Percentiles rank a stretch among this genome's conserved stretches.
Conservation (phyloP, 2,329 filamentous ascomycete species). For the Elsinoe ampelina region DNA sequence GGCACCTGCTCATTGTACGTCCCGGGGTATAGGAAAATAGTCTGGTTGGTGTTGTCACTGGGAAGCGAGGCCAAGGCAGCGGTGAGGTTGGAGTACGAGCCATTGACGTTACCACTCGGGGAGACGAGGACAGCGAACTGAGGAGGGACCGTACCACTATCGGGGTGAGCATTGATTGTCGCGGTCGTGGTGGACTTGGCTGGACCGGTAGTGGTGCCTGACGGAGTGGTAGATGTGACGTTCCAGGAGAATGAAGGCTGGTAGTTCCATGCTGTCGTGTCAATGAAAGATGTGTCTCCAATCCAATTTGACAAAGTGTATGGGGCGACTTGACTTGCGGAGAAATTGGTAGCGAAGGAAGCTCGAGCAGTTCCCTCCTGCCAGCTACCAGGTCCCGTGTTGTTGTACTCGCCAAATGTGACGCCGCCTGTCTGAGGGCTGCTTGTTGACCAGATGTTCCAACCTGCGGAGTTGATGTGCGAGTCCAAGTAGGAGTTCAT, state of each 20-base stretch:
- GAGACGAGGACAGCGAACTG: conserved; percentile 36
- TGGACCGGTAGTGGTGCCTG: conserved; percentile 9
- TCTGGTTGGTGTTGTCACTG: conserved; percentile 26
- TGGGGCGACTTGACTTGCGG: conserved; percentile 25
- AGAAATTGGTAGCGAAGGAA: conserved; percentile 36
- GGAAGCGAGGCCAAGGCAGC: conserved; percentile 30
- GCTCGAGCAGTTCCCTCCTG: conserved; percentile 41
- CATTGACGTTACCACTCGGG: conserved; percentile 24
- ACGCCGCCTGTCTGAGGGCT: conserved; percentile 43
- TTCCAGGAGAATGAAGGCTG: conserved; percentile 28
- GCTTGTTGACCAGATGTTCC: conserved; percentile 44
- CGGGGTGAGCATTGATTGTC: conserved; percentile 30
- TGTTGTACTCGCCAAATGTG: conserved; percentile 49
- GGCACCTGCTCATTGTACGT: conserved; percentile 35
- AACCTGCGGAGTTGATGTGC: conserved; percentile 50
- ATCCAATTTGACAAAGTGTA: conserved; percentile 33
- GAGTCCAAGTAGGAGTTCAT: conserved; percentile 42
- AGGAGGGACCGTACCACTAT: conserved; percentile 35
- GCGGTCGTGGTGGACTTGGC: conserved; percentile 23
- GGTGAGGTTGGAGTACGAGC: conserved; percentile 28
- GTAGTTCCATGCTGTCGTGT: conserved; percentile 33
- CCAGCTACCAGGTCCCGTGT: conserved; percentile 47
- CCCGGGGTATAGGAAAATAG: conserved; percentile 35
- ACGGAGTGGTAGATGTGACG: conserved; percentile 15
- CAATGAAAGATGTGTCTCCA: conserved; percentile 35